Evolutionary conservation across 371 early-diverging fungal species (phyloP).

Genomic region (Conidiobolus incongruus): DNA sequence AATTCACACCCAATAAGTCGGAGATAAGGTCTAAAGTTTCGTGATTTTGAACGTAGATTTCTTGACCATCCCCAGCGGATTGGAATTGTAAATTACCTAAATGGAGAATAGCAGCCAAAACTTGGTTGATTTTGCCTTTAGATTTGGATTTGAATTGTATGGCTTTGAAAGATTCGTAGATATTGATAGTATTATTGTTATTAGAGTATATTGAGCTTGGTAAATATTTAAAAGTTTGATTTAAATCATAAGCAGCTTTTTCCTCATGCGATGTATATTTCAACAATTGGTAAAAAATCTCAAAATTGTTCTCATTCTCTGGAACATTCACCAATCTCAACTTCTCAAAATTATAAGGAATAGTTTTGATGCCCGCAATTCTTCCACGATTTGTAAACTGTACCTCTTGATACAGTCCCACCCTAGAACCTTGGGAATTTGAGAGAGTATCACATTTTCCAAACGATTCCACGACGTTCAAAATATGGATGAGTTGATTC

Average conservation of each 20-base stretch:
- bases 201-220: conserved; percentile 13
- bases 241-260: conserved; percentile 15
- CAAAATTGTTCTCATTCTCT: conserved; percentile 56
- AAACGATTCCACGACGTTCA: conserved; percentile 49
- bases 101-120: conserved; percentile 59
- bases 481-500: conserved; percentile 7
- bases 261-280: conserved; percentile 21
- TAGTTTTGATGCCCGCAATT: conserved; percentile 62
- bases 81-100: conserved; percentile 53
- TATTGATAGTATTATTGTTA: conserved; percentile 26
- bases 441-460: conserved; percentile 43
- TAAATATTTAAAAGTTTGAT: conserved; percentile 10
- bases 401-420: conserved; percentile 55
- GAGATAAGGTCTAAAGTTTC: no score
- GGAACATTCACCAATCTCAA: conserved; percentile 33
- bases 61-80: conserved; percentile 31
- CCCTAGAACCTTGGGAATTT: conserved; percentile 51
- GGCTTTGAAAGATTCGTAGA: conserved; percentile 39
- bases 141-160: conserved; percentile 67
- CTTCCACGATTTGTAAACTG: conserved; percentile 69
- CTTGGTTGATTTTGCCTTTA: conserved; percentile 38
- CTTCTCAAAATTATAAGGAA: conserved; percentile 74
- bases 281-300: conserved; percentile 71
- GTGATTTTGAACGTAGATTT: conserved; percentile 30
- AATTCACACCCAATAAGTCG: conserved; percentile 51